Conservation (phyloP, 768 basidiomycete species). For the Mycena maculata region DNA sequence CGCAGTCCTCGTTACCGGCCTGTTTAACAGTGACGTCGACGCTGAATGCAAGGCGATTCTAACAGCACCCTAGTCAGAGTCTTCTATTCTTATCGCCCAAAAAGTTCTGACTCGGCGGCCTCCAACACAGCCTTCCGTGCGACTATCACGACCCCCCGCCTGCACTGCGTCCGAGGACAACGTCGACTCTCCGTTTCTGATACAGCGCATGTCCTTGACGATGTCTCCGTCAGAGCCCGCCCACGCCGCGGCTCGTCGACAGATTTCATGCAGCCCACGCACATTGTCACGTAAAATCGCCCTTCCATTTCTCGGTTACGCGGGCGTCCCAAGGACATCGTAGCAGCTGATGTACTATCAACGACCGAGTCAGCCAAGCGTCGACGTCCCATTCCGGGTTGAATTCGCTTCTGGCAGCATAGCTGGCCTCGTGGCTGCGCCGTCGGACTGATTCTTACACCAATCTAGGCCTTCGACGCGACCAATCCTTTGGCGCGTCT, state of each 20-base stretch:
- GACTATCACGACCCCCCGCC: conserved; percentile 11
- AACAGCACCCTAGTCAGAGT: no score
- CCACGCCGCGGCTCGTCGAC: conserved; percentile 5
- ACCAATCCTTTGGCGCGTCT: neutral
- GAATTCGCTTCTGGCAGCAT: conserved; percentile 13
- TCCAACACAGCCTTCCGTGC: conserved; percentile 6
- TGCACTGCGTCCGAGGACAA: neutral
- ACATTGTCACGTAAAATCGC: conserved; percentile 3
- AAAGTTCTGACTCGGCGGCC: conserved; percentile 2
- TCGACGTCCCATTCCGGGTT: neutral
- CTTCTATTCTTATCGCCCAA: neutral
- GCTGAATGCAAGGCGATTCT: neutral
- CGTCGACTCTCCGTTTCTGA: conserved; percentile 17
- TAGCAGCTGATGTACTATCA: conserved; percentile 22
- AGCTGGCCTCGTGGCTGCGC: conserved; percentile 18
- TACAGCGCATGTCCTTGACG: conserved; percentile 1
- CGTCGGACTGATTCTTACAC: conserved; percentile 6
- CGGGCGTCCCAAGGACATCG: conserved; percentile 19
- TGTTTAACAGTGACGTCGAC: conserved; percentile 7
- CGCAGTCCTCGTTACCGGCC: conserved; percentile 4
- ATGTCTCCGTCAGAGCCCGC: neutral
- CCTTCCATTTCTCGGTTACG: conserved; percentile 23
- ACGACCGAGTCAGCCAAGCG: conserved; percentile 2
- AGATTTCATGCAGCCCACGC: conserved; percentile 6
- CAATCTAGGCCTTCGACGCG: neutral